Evolutionary conservation across 208 protist species (phyloP).

Genomic region (Acanthamoeba castellanii): DNA sequence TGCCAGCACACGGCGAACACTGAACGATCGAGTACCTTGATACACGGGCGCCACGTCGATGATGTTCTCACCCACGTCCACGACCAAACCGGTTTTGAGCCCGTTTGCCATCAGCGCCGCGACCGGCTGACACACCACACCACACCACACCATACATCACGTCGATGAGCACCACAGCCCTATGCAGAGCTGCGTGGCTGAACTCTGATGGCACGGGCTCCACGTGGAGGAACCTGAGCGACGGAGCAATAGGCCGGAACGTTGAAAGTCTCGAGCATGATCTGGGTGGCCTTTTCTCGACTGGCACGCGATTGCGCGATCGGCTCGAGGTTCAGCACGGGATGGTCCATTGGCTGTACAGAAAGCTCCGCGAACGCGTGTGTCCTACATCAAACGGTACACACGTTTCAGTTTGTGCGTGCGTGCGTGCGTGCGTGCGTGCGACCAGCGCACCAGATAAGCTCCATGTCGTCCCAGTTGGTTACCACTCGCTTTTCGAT

Average conservation of each 20-base stretch:
- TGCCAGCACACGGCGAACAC: no score
- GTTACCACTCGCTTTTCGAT: not conserved
- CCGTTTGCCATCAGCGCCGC: not conserved
- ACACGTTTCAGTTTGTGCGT: not conserved
- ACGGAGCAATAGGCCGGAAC: not conserved
- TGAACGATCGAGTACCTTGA: no score
- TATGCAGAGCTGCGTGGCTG: no score
- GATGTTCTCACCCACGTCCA: not conserved
- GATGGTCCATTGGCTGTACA: not conserved
- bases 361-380: not conserved
- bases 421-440: not conserved
- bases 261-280: not conserved
- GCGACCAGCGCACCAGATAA: not conserved
- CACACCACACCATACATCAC: not conserved
- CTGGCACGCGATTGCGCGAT: not conserved
- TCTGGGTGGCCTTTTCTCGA: not conserved
- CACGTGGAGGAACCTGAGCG: not conserved
- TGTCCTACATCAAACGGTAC: not conserved
- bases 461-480: conserved; percentile 2
- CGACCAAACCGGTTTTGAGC: not conserved
- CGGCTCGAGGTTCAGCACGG: not conserved
- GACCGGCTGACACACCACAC: not conserved
- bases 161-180: not conserved
- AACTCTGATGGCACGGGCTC: no score
- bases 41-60: not conserved